These are phyloP conservation scores for Scorias spongiosa DNA, from an alignment of 2,329 filamentous ascomycete genomes.

Conservation along the genomic window DNA sequence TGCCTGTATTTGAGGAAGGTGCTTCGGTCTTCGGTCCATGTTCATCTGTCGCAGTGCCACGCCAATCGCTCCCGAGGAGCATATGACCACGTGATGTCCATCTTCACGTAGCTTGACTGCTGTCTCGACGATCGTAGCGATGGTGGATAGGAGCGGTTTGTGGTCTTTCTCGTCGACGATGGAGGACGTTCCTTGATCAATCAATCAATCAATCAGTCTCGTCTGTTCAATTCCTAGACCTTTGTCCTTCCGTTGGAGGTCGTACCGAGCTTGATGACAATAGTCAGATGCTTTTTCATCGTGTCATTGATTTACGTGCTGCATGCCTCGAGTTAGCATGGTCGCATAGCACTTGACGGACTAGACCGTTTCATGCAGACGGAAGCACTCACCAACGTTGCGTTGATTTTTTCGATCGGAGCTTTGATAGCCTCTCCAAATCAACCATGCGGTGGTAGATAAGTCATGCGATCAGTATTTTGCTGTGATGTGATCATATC, in stretches of 20 bases:
- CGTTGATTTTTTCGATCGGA: too few relatives aligned
- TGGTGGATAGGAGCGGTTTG: constrained; percentile 77
- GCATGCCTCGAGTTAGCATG: too few relatives aligned
- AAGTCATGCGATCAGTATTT: too few relatives aligned
- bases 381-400: too few relatives aligned
- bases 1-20: constrained; percentile 80
- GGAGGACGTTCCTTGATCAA: constrained; percentile 71
- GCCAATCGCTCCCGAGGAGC: constrained; percentile 93
- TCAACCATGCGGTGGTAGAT: too few relatives aligned
- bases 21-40: constrained; percentile 71
- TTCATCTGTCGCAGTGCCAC: constrained; percentile 86
- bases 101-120: constrained; percentile 73
- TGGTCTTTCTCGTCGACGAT: constrained; percentile 95
- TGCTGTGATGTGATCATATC: too few relatives aligned
- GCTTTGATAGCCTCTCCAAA: too few relatives aligned
- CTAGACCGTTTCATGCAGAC: too few relatives aligned
- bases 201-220: constrained; percentile 4
- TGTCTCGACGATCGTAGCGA: constrained; percentile 88
- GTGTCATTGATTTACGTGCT: constrained; percentile 3
- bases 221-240: constrained; percentile 11
- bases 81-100: constrained; percentile 88
- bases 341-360: too few relatives aligned
- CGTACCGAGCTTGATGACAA: constrained; percentile 78
- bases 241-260: constrained; percentile 4
- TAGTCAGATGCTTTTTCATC: constrained; percentile 59